Evolutionary conservation across 2,329 filamentous ascomycete species (phyloP).

Genomic region (Arthrobotrys entomopaga): DNA sequence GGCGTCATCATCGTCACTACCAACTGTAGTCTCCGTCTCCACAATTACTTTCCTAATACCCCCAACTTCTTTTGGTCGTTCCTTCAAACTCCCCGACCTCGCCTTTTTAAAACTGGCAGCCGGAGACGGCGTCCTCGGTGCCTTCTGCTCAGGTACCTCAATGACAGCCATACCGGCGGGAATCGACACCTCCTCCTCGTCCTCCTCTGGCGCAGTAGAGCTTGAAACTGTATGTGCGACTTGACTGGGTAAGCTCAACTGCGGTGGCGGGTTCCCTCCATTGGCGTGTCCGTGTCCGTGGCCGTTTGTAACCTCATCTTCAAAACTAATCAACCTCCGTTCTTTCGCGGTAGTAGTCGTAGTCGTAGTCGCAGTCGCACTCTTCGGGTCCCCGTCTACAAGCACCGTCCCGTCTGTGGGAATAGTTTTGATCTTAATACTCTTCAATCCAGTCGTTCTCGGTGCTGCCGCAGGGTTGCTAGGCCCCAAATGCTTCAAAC

Average conservation of each 20-base stretch:
- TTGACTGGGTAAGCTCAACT: conserved; percentile 8
- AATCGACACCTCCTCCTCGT: neutral
- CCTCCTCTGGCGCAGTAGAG: conserved; percentile 17
- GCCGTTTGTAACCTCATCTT: conserved; percentile 9
- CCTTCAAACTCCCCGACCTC: conserved; percentile 79
- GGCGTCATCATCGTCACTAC: neutral
- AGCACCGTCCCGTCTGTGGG: conserved; percentile 27
- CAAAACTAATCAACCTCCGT: conserved; percentile 29
- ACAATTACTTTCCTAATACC: conserved; percentile 80
- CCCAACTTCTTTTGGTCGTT: conserved; percentile 77
- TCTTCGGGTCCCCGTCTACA: conserved; percentile 6
- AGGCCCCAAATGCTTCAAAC: conserved; percentile 73
- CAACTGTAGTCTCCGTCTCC: conserved; percentile 66
- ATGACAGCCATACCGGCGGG: conserved; percentile 16
- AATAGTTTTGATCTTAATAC: conserved; percentile 74
- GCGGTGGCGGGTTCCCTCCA: neutral
- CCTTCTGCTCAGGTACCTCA: conserved; percentile 59
- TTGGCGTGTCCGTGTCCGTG: neutral
- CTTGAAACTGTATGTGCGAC: conserved; percentile 21
- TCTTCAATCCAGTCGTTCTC: conserved; percentile 70
- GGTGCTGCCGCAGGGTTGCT: conserved; percentile 75
- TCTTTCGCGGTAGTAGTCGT: conserved; percentile 6
- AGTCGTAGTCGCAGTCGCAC: neutral
- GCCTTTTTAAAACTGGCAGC: conserved; percentile 64
- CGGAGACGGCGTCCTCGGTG: conserved; percentile 62